Evolutionary conservation across 73 alveolate species (phyloP), one percentile per base, ranked within the genome.

Genomic region (Symbiodinium pilosum): DNA sequence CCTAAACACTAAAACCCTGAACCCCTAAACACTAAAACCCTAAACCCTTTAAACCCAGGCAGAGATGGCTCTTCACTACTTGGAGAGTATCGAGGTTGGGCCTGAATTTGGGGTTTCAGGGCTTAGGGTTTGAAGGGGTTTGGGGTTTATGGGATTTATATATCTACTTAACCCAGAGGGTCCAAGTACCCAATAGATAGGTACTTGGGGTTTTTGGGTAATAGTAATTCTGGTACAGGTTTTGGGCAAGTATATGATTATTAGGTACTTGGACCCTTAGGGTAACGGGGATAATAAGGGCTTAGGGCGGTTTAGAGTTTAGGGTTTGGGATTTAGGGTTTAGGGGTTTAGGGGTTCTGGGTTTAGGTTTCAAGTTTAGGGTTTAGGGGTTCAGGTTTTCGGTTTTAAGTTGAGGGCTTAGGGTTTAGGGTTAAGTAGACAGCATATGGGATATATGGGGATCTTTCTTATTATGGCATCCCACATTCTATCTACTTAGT

Each of bases 11-110:
- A 3, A 9, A 38, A 44, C 83, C 51, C 30, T 14, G 30, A 30
- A 21, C 14, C 59, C 56, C 26, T 81, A 38, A 36, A 32, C 24
- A 38, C 8, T 3, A 42, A 91, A 56, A 88, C 97, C 71, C 34
- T 91, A 69, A 18, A 88, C 68, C 30, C 97, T 88, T 4, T 43
- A 56, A 26, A 87, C 88, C 5, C 88, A 91, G n/a, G 97, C 97
- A 1, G 97, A 91, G 43, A 91, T 91, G 97, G 97, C 97, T 16
- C 77, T 91, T n/a, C 97, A 91, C 43, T 91, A 91, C 97, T 71
- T 91, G 54, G 77, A 64, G 77, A 64, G 77, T 36, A 64, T 64
- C 28, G 77, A 64, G 77, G 77, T 26, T 2, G 32, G 30, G 39
- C 34, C 32, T 56, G 21, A 9, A 6, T 47, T 47, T 47, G 14